Evolutionary conservation across 2,329 filamentous ascomycete species (phyloP).

Genomic region (Metarhizium anisopliae): DNA sequence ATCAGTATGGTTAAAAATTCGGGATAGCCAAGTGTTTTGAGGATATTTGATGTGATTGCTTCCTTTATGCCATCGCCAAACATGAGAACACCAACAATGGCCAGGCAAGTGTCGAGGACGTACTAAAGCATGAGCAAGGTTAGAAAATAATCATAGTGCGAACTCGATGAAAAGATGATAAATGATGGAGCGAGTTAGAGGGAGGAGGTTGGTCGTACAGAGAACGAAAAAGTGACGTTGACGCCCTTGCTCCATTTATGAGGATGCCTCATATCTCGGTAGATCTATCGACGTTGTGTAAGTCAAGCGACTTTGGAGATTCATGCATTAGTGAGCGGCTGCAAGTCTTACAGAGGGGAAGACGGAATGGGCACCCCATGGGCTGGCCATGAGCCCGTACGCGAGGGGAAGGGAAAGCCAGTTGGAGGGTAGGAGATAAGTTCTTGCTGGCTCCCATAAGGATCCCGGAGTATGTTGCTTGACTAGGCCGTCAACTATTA

Average conservation of each 20-base stretch:
- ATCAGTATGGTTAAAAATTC: constrained; percentile 65
- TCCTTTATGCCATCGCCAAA: constrained; percentile 84
- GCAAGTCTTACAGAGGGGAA: constrained; percentile 62
- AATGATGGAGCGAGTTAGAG: not conserved
- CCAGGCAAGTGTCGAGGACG: constrained; percentile 71
- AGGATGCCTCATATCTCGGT: constrained; percentile 61
- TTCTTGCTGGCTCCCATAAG: constrained; percentile 67
- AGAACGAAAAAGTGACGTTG: constrained; percentile 76
- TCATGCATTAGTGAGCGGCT: not conserved
- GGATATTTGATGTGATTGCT: constrained; percentile 85
- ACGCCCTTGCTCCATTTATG: constrained; percentile 71
- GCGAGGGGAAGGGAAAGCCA: constrained; percentile 83
- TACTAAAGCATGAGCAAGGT: constrained; percentile 38
- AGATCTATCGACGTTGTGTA: constrained; percentile 35
- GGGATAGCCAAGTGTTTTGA: constrained; percentile 67
- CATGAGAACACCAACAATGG: constrained; percentile 82
- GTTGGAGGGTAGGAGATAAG: constrained; percentile 74
- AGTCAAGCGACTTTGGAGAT: not conserved
- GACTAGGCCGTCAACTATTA: constrained; percentile 77
- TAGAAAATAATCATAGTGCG: not conserved
- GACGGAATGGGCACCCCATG: constrained; percentile 54
- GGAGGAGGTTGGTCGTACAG: constrained; percentile 34
- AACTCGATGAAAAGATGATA: not conserved
- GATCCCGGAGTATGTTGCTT: constrained; percentile 76
- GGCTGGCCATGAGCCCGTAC: constrained; percentile 81